These are phyloP conservation scores for Sphagnum magellanicum DNA, from an alignment of 228 moss, liverwort and hornwort genomes.

Conservation along the genomic window DNA sequence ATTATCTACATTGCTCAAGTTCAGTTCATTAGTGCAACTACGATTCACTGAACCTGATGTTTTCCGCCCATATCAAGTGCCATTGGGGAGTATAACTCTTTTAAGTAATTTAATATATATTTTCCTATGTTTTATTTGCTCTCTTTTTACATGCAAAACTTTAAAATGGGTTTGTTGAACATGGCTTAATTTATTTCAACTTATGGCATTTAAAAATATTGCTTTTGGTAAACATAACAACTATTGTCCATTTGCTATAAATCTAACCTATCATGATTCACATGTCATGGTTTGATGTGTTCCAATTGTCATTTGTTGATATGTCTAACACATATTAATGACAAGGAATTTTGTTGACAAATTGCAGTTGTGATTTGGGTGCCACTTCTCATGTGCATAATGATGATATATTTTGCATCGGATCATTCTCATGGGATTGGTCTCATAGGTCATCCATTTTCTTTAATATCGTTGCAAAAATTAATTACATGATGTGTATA, in stretches of 20 bases:
- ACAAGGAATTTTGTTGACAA: background rate
- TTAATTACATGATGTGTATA: background rate
- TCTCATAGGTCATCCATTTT: conserved; percentile 25
- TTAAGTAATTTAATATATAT: background rate
- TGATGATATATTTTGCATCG: conserved; percentile 45
- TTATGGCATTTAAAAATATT: too few species aligned
- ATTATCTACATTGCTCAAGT: conserved; percentile 68
- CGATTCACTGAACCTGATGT: conserved; percentile 72
- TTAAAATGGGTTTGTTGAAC: background rate
- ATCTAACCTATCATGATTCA: background rate
- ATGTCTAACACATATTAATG: background rate
- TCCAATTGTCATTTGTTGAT: background rate
- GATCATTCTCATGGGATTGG: conserved; percentile 57
- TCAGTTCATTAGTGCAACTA: conserved; percentile 54
- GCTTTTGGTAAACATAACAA: too few species aligned
- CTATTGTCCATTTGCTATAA: too few species aligned
- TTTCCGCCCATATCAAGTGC: conserved; percentile 70
- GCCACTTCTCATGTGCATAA: conserved; percentile 53
- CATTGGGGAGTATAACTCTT: conserved; percentile 37
- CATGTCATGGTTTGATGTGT: background rate
- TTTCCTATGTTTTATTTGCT: background rate
- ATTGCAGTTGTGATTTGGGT: conserved; percentile 22
- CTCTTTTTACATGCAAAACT: background rate
- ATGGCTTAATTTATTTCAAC: background rate
- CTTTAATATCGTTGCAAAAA: background rate